A percentile compares a stretch with the other conserved stretches of the same genome.
These are phyloP conservation scores for Ensete ventricosum DNA, from an alignment of 176 grass and related monocot species.

Conservation along the genomic window DNA sequence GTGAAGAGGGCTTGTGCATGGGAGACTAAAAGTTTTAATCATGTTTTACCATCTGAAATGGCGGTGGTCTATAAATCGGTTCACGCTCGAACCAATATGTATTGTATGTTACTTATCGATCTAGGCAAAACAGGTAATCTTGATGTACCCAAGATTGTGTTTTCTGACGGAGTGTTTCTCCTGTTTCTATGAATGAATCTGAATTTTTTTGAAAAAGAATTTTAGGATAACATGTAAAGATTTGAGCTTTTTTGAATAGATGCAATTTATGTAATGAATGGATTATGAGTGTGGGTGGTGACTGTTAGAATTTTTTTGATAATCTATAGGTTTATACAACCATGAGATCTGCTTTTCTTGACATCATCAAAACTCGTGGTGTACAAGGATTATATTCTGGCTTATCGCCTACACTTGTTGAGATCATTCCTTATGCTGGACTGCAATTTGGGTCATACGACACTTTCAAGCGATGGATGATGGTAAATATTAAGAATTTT, in stretches of 20 bases:
- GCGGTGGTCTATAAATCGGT: no score
- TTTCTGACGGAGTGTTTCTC: no score
- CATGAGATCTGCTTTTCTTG: constrained; percentile 83
- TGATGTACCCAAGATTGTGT: no score
- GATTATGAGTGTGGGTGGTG: neutral
- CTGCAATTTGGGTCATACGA: constrained; percentile 97
- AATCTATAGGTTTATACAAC: constrained; percentile 61
- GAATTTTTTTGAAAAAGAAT: no score
- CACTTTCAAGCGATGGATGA: constrained; percentile 91
- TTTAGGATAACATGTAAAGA: neutral
- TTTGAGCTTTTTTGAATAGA: neutral
- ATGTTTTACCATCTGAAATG: no score
- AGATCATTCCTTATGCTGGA: constrained; percentile 98
- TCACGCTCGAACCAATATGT: no score
- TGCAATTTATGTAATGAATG: neutral
- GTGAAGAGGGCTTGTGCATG: no score
- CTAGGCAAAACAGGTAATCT: no score
- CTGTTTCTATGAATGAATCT: no score
- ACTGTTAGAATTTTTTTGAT: neutral
- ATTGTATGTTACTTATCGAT: no score
- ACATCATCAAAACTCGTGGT: constrained; percentile 70
- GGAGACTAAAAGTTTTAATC: no score
- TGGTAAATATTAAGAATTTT: constrained; percentile 41
- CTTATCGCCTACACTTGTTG: constrained; percentile 74
- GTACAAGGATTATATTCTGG: constrained; percentile 77